Evolutionary conservation across 2,329 filamentous ascomycete species (phyloP).

Genomic region (Ascochyta pisi): DNA sequence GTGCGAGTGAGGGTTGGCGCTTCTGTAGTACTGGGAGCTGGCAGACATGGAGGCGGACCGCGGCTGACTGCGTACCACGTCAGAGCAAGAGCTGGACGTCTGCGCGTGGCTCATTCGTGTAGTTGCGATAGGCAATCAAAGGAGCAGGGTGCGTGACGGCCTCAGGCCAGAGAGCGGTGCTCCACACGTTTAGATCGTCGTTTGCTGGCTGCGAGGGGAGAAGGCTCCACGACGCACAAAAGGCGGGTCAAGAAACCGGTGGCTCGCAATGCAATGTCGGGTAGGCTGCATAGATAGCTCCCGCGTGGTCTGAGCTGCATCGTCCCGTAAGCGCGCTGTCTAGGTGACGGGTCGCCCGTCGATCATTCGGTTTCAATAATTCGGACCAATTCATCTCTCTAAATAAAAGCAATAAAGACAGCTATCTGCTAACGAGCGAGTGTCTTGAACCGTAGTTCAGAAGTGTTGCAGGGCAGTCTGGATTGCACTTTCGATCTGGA

Average conservation of each 20-base stretch:
- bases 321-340: conserved; percentile 27
- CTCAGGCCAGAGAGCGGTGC: conserved; percentile 30
- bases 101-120: conserved; percentile 31
- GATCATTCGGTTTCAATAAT: conserved; percentile 5
- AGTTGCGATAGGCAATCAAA: conserved; percentile 23
- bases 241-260: conserved; percentile 29
- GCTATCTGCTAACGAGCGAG: background rate
- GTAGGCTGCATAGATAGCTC: conserved; percentile 27
- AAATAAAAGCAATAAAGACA: background rate
- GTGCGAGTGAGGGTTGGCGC: conserved; percentile 37
- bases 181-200: conserved; percentile 25
- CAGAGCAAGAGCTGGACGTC: conserved; percentile 22
- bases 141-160: conserved; percentile 28
- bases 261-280: conserved; percentile 26
- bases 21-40: conserved; percentile 41
- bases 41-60: conserved; percentile 36
- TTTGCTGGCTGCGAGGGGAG: conserved; percentile 26
- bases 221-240: conserved; percentile 29
- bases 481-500: conserved; percentile 13
- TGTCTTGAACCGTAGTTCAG: conserved; percentile 1
- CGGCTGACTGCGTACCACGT: conserved; percentile 36
- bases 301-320: conserved; percentile 29
- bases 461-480: conserved; percentile 7
- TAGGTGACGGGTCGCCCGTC: conserved; percentile 5
- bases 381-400: conserved; percentile 4